Evolutionary conservation across 176 grass and related monocot species (phyloP).

Genomic region (Phoenix roebelenii): DNA sequence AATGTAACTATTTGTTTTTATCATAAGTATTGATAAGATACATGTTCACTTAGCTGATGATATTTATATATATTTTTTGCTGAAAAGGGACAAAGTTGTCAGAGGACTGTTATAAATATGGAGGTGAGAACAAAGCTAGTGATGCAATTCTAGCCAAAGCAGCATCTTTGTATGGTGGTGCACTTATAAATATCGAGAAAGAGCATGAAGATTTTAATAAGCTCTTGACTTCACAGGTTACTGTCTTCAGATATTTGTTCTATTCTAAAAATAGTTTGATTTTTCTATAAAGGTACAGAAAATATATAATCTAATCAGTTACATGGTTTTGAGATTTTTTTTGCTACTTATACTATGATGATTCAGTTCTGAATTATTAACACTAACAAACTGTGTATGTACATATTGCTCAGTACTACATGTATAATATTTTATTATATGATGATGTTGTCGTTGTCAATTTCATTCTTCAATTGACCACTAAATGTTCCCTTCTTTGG

Average conservation of each 20-base stretch:
- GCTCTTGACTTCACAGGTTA: slow-evolving; percentile 76
- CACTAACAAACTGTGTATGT: no score
- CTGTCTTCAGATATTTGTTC: neutral
- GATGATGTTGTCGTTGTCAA: no score
- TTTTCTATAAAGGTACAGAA: no score
- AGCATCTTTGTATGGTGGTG: slow-evolving; percentile 68
- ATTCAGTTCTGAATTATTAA: no score
- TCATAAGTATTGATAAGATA: neutral
- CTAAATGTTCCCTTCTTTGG: no score
- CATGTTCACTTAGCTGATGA: neutral
- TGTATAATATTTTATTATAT: no score
- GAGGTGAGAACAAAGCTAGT: slow-evolving; percentile 55
- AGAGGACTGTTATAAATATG: slow-evolving; percentile 96
- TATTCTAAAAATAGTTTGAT: no score
- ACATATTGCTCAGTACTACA: no score
- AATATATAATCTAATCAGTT: no score
- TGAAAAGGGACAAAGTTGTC: slow-evolving; percentile 82
- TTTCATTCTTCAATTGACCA: no score
- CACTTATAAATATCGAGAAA: slow-evolving; percentile 94
- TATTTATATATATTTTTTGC: slow-evolving; percentile 2
- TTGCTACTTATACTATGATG: no score
- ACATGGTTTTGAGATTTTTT: no score
- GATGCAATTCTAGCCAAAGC: slow-evolving; percentile 75
- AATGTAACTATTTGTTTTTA: neutral
- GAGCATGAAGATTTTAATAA: slow-evolving; percentile 83